Evolutionary conservation across 805 yeast genomes (phyloP).

Genomic region (Saccharomycopsis sp.): DNA sequence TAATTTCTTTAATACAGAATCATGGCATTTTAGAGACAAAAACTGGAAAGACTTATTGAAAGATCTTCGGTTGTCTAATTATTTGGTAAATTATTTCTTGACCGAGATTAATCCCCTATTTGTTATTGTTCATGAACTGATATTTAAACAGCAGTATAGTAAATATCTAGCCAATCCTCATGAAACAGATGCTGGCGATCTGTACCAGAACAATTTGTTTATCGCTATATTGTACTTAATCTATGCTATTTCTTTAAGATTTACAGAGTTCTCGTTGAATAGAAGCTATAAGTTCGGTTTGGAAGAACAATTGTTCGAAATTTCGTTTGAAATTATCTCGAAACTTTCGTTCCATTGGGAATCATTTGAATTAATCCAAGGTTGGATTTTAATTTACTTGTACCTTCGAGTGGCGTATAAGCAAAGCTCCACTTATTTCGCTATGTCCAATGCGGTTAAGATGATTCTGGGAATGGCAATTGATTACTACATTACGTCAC

Average conservation of each 20-base stretch:
- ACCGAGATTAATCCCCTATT: conserved; percentile 45
- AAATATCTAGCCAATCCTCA: conserved; percentile 23
- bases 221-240: conserved; percentile 44
- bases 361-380: conserved; percentile 42
- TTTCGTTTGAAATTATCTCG: conserved; percentile 32
- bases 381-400: conserved; percentile 40
- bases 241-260: conserved; percentile 45
- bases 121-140: conserved; percentile 45
- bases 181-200: conserved; percentile 22
- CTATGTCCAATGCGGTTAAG: conserved; percentile 36
- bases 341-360: conserved; percentile 45
- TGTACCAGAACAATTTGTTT: conserved; percentile 36
- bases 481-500: conserved; percentile 27
- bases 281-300: conserved; percentile 24
- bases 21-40: background rate
- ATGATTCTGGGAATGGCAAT: conserved; percentile 41
- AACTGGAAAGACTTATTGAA: background rate
- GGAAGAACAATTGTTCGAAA: conserved; percentile 39
- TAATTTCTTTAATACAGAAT: background rate
- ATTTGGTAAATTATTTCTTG: conserved; percentile 36
- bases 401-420: conserved; percentile 39
- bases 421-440: conserved; percentile 37
- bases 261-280: conserved; percentile 34
- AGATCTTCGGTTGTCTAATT: background rate
- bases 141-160: conserved; percentile 44